These are phyloP conservation scores for Coemansia biformis DNA, from an alignment of 192 early-diverging fungal species.

Conservation along the genomic window DNA sequence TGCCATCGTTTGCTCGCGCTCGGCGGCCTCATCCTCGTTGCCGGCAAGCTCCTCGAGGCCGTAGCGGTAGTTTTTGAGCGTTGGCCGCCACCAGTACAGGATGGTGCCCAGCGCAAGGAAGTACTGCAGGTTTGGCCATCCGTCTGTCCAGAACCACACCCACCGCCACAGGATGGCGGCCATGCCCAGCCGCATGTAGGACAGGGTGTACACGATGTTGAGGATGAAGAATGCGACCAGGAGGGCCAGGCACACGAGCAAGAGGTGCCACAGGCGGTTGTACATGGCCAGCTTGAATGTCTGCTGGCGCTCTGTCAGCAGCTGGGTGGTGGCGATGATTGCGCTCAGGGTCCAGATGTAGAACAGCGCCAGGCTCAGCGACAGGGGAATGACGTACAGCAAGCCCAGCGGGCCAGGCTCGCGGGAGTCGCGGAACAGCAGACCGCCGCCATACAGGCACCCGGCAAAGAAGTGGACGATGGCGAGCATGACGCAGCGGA, in stretches of 20 bases:
- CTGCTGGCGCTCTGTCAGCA: slow-evolving; percentile 75
- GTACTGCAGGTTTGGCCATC: slow-evolving; percentile 88
- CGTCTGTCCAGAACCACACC: slow-evolving; percentile 90
- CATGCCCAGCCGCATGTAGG: slow-evolving; percentile 60
- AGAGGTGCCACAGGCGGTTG: slow-evolving; percentile 69
- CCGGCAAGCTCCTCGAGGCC: slow-evolving; percentile 77
- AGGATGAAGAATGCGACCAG: slow-evolving; percentile 75
- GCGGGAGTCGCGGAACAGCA: slow-evolving; percentile 67
- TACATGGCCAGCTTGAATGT: slow-evolving; percentile 91
- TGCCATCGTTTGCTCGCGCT: slow-evolving; percentile 45
- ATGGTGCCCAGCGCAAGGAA: slow-evolving; percentile 74
- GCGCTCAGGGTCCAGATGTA: slow-evolving; percentile 92
- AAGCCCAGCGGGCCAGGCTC: slow-evolving; percentile 60
- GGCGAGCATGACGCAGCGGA: slow-evolving; percentile 70
- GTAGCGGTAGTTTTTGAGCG: slow-evolving; percentile 83
- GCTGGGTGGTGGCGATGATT: slow-evolving; percentile 68
- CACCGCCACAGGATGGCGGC: slow-evolving; percentile 73
- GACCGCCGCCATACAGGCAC: slow-evolving; percentile 77
- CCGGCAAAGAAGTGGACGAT: slow-evolving; percentile 82
- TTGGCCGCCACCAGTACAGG: slow-evolving; percentile 87
- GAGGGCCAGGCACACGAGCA: slow-evolving; percentile 69
- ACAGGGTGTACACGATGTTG: slow-evolving; percentile 72
- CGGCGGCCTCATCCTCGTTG: slow-evolving; percentile 67
- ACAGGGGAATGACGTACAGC: slow-evolving; percentile 79
- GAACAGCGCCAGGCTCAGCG: slow-evolving; percentile 86